Conservation (phyloP, 1,284 basidiomycete genomes). For the Erythrobasidium hasegawianum region DNA sequence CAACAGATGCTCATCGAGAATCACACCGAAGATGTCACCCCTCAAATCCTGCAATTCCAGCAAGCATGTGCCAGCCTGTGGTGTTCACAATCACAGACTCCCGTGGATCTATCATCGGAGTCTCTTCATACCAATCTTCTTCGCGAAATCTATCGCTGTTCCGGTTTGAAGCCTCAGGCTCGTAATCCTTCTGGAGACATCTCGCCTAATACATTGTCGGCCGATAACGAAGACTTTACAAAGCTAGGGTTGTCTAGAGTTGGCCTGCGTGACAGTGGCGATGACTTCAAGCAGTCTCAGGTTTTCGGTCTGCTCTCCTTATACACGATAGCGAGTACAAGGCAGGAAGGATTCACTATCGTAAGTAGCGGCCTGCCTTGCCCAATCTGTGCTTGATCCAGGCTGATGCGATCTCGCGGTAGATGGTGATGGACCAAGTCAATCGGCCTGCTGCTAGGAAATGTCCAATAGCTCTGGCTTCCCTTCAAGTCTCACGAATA, state of each 20-base stretch:
- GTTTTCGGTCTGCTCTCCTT: slow-evolving; percentile 71
- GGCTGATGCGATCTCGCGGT: not conserved
- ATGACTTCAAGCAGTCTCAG: slow-evolving; percentile 79
- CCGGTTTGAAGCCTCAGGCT: not conserved
- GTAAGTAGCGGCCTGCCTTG: slow-evolving; percentile 51
- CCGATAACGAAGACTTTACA: slow-evolving; percentile 7
- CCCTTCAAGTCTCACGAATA: slow-evolving; percentile 79
- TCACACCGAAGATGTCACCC: slow-evolving; percentile 76
- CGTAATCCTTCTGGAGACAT: too few species aligned
- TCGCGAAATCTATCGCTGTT: slow-evolving; percentile 8
- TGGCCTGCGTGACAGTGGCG: slow-evolving; percentile 40
- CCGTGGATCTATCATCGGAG: slow-evolving; percentile 52
- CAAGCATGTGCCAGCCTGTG: slow-evolving; percentile 77
- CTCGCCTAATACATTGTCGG: not conserved
- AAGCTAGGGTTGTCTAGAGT: slow-evolving; percentile 11
- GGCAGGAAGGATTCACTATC: slow-evolving; percentile 76
- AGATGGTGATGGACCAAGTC: slow-evolving; percentile 79
- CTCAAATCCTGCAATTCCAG: slow-evolving; percentile 86
- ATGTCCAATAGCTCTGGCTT: slow-evolving; percentile 81
- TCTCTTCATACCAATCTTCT: slow-evolving; percentile 8
- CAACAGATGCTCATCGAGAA: slow-evolving; percentile 78
- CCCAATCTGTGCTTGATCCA: not conserved
- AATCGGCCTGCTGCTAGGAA: slow-evolving; percentile 70
- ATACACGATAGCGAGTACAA: slow-evolving; percentile 66
- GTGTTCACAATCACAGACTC: slow-evolving; percentile 71